Evolutionary conservation across 805 yeast species (phyloP), one percentile per base, ranked within the genome.

Genomic region (Metschnikowia noctiluminum): DNA sequence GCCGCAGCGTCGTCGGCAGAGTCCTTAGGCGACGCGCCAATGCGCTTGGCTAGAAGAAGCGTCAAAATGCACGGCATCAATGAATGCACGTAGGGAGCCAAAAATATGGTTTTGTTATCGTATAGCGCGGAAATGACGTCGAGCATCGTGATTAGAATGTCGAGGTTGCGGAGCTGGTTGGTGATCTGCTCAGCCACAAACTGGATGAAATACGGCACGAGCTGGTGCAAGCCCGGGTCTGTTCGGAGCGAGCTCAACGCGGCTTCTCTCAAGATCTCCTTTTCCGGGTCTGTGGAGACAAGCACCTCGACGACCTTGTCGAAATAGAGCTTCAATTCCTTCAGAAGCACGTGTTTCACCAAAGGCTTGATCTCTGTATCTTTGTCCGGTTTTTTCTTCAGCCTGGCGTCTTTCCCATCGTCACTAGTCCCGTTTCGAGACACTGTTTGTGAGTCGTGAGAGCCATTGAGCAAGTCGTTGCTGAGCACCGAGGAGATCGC

Each of bases 11-110:
- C 62, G 16, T 42, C 49, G 39, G 73, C 64, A 35, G 70, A 70
- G 32, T 69, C 74, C 55, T 69, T 73, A 4, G 69, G 49, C 21
- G 63, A 67, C 3, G 74, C 63, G 2, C 97, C 97, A n/a, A 92
- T 79, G 52, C 88, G 81, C 61, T 90, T 90, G 1, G 98, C 97
- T 43, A 94, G 76, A 39, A 94, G 76, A 16, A 92, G 75, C 0
- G 99, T 94, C 56, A 94, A 75, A 32, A 94, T 85, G 52, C 97
- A 89, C n/a, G 99, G 99, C 88, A 94, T 89, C 57, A 94, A 72
- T 0, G 96, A 92, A 70, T 95, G 99, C 40, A 94, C 89, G 62
- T 92, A 92, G 10, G 98, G 99, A 57, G 92, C 97, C 51, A 92
- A 76, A 59, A 90, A 92, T 36, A 94, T 82, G 16, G 96, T 84